Base-by-base conservation (phyloP, 306 rosid genomes). In the Vicia villosa region DNA sequence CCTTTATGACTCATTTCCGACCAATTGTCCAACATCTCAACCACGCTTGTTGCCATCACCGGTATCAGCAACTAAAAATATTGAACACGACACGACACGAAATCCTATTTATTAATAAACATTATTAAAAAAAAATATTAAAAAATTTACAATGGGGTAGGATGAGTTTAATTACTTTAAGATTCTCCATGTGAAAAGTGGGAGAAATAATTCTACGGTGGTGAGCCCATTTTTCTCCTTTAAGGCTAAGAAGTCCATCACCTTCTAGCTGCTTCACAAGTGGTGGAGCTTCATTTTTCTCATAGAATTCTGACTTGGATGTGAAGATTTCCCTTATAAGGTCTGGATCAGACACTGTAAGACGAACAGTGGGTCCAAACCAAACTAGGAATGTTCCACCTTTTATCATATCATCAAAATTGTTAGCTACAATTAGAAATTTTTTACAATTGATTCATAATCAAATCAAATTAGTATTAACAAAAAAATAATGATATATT, bases 221-320 rank as follows among this genome's bases (percentile, higher is more conserved):
- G 85, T 70, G 96, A 79, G 91, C 96, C 99, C 99, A 95, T 83
- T 95, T 95, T 37, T 84, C 85, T 32, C 96, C 99, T 58, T 86
- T 91, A 60, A 95, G 97, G 78, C 96, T 95, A 8, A 95, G 88
- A 30, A 95, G 99, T 6, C 99, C 99, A 68, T 95, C 95, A 4
- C 99, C 99, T 82, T 95, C 99, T 5, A 95, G 91, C 86, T 89
- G 92, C 78, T 89, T 91, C 40, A 95, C 87, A 2, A 95, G 96
- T 1, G 99, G 99, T 72, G 95, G 99, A 32, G 99, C 93, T 65
- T 95, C 96, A 42, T 86, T 89, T 64, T 95, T 95, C 78, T 95
- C 99, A 36, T 91, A 95, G 47, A 75, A 78, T 72, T 91, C 93
- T 5, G 97, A 86, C 68, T 89, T 95, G 45, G 97, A 87, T 46